Percentiles rank a stretch among this genome's conserved stretches.
Evolutionary conservation across 805 yeast species (phyloP).

Genomic region (Candida glaebosa): DNA sequence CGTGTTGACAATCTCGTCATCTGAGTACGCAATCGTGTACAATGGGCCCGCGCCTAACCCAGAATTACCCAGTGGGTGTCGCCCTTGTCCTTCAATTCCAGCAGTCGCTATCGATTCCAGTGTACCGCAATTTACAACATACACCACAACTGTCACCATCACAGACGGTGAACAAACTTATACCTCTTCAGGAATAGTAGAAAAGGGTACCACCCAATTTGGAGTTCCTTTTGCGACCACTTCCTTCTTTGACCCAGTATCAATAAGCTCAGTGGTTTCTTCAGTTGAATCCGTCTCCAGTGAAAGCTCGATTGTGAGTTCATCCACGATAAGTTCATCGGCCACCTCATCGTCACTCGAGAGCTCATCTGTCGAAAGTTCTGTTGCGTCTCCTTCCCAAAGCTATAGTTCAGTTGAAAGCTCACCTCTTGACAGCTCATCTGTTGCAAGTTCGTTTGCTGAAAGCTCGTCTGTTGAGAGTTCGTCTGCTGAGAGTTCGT

Average conservation of each 20-base stretch:
- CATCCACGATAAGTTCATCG: not conserved
- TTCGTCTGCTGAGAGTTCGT: no score
- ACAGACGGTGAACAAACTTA: no score
- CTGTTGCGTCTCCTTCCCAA: not conserved
- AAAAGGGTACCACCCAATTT: no score
- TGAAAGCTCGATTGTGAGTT: no score
- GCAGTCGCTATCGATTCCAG: no score
- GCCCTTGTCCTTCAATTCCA: constrained; percentile 17
- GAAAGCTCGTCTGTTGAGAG: not conserved
- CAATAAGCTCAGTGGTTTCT: no score
- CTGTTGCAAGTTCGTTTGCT: not conserved
- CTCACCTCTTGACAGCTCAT: not conserved
- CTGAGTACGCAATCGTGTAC: constrained; percentile 16
- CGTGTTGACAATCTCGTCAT: constrained; percentile 14
- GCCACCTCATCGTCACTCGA: not conserved
- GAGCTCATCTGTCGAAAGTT: not conserved
- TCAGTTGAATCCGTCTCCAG: no score
- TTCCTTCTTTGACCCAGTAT: no score
- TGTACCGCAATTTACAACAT: not conserved
- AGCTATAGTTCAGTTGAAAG: not conserved
- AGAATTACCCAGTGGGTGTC: constrained; percentile 18
- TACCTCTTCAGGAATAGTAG: no score
- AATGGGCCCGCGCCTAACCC: constrained; percentile 17
- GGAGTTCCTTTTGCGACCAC: no score
- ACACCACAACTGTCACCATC: no score